These are phyloP conservation scores for Excoecaria cochinchinensis DNA, from an alignment of 345 rosid genomes.

Conservation along the genomic window DNA sequence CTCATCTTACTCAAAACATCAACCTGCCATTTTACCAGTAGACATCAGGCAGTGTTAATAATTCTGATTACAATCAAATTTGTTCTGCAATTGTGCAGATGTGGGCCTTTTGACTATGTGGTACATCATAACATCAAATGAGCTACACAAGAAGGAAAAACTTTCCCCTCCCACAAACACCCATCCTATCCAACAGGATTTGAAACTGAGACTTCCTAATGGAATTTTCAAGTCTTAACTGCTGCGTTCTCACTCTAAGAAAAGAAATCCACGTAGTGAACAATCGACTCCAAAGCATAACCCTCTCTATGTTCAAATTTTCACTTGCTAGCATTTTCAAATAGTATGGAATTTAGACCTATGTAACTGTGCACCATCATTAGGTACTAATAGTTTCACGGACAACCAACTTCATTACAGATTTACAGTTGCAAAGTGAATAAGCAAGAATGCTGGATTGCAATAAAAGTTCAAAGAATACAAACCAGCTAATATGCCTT, in stretches of 20 bases:
- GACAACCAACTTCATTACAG: not conserved
- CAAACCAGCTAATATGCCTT: not conserved
- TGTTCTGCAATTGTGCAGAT: constrained; percentile 1
- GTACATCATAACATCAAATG: not conserved
- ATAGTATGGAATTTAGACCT: not conserved
- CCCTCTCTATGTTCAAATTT: not conserved
- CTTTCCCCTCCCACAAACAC: not conserved
- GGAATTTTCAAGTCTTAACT: not conserved
- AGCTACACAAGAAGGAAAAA: not conserved
- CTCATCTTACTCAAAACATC: constrained; percentile 76
- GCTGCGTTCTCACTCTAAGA: not conserved
- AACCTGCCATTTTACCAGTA: constrained; percentile 50
- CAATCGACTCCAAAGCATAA: not conserved
- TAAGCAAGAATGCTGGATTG: not conserved
- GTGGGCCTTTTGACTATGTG: not conserved
- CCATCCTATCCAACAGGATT: not conserved
- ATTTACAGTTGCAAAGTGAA: not conserved
- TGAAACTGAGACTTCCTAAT: too few species aligned
- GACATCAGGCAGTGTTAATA: constrained; percentile 5
- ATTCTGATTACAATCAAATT: not conserved
- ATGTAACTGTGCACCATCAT: not conserved
- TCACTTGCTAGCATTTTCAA: not conserved
- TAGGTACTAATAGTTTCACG: not conserved
- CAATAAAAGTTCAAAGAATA: not conserved
- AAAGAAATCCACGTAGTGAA: not conserved